Evolutionary conservation across 1,139 yeast genomes (phyloP).

Genomic region (Pneumocystis canis): DNA sequence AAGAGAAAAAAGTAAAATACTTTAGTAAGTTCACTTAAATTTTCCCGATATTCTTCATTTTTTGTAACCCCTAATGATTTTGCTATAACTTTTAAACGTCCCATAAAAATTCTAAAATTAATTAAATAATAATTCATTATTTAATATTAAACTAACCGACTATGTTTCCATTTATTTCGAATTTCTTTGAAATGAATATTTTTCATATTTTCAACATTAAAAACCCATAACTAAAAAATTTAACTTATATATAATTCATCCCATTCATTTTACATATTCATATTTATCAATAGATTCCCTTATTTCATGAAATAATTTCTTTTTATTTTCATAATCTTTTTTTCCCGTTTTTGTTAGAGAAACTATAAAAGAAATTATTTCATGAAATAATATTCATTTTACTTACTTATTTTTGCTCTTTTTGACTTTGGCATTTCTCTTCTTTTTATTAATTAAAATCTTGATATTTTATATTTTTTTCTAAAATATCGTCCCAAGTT

Average conservation of each 20-base stretch:
- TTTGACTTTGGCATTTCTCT: conserved; percentile 95
- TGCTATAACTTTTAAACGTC: conserved; percentile 83
- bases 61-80: conserved; percentile 79
- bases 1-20: too few relatives aligned
- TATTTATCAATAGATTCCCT: conserved; percentile 64
- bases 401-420: conserved; percentile 54
- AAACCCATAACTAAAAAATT: conserved; percentile 40
- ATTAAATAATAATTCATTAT: background rate
- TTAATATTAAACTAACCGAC: conserved; percentile 21
- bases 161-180: conserved; percentile 82
- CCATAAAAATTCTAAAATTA: conserved; percentile 37
- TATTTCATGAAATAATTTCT: conserved; percentile 76
- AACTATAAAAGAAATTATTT: conserved; percentile 28
- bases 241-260: background rate
- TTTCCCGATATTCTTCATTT: conserved; percentile 81
- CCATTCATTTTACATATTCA: conserved; percentile 35
- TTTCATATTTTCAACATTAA: conserved; percentile 81
- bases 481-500: background rate
- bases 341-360: conserved; percentile 94
- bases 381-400: conserved; percentile 1
- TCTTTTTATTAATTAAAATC: conserved; percentile 14
- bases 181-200: conserved; percentile 90
- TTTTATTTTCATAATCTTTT: conserved; percentile 87
- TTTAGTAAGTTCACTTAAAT: conserved; percentile 54
- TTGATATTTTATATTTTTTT: background rate